Percentiles rank a stretch among this genome's conserved stretches.
phyloP scores from a whole-genome alignment of 768 basidiomycete species.

The Psilocybe cyanescens region DNA sequence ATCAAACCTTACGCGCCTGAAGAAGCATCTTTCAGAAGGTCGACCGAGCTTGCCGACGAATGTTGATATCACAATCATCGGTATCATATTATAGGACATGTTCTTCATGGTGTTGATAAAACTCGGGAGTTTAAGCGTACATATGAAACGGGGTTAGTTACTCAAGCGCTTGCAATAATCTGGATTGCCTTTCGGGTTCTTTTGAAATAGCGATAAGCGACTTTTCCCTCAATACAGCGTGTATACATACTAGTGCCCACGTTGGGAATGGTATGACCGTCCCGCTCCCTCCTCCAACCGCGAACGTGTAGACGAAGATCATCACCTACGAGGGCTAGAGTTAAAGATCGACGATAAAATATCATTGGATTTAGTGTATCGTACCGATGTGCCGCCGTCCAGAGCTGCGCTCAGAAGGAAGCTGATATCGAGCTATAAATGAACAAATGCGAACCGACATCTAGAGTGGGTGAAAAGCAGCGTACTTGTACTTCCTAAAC shows the following conservation, averaged over 20 bases:
- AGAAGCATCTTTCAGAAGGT: no score
- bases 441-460: neutral
- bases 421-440: conserved; percentile 9
- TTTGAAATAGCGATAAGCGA: neutral
- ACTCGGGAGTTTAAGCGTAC: no score
- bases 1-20: no score
- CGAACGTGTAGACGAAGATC: conserved; percentile 47
- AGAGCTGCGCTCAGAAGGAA: conserved; percentile 52
- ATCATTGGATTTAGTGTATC: neutral
- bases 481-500: conserved; percentile 49
- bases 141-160: neutral
- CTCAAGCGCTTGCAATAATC: conserved; percentile 35
- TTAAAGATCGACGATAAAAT: neutral
- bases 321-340: conserved; percentile 30
- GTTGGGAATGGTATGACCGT: conserved; percentile 36
- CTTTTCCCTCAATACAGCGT: neutral
- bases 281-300: conserved; percentile 48
- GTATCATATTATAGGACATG: no score
- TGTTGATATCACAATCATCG: no score
- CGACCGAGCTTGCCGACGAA: no score
- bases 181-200: conserved; percentile 34
- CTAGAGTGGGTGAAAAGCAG: neutral
- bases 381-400: conserved; percentile 51
- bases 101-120: no score
- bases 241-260: conserved; percentile 41